A percentile compares a stretch with the other conserved stretches of the same genome.
Conservation (phyloP, 805 yeast species). For the Ogataea ramenticola region DNA sequence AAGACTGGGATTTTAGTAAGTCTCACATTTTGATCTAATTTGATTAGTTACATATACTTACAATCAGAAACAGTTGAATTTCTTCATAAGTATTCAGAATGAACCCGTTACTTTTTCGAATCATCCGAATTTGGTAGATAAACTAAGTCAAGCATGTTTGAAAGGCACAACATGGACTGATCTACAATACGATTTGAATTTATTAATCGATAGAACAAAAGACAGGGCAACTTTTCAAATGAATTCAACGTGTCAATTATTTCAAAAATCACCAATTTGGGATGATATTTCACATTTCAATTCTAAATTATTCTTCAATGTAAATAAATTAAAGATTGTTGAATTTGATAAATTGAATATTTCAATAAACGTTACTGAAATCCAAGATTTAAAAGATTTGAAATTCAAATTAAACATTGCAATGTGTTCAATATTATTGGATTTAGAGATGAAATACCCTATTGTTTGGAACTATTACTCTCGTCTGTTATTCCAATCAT, state of each 20-base stretch:
- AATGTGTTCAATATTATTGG: slow-evolving; percentile 15
- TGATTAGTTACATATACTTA: background rate
- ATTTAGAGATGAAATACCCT: slow-evolving; percentile 20
- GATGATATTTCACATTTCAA: background rate
- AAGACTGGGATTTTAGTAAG: background rate
- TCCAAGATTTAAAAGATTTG: background rate
- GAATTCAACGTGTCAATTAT: background rate
- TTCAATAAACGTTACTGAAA: background rate
- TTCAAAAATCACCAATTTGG: background rate
- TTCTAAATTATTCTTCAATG: slow-evolving; percentile 11
- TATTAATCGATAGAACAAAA: background rate
- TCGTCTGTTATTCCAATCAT: slow-evolving; percentile 6
- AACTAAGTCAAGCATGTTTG: background rate
- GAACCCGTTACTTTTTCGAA: background rate
- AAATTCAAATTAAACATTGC: slow-evolving; percentile 16
- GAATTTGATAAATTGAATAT: background rate
- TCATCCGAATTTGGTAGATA: background rate
- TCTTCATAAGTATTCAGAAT: background rate
- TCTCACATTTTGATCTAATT: background rate
- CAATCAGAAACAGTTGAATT: background rate
- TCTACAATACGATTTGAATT: background rate
- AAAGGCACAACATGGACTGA: background rate
- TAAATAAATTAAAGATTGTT: background rate
- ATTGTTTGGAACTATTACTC: slow-evolving; percentile 21
- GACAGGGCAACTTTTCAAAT: background rate